These are phyloP conservation scores for Boeremia exigua DNA, from an alignment of 2,329 filamentous ascomycete genomes.

Conservation along the genomic window DNA sequence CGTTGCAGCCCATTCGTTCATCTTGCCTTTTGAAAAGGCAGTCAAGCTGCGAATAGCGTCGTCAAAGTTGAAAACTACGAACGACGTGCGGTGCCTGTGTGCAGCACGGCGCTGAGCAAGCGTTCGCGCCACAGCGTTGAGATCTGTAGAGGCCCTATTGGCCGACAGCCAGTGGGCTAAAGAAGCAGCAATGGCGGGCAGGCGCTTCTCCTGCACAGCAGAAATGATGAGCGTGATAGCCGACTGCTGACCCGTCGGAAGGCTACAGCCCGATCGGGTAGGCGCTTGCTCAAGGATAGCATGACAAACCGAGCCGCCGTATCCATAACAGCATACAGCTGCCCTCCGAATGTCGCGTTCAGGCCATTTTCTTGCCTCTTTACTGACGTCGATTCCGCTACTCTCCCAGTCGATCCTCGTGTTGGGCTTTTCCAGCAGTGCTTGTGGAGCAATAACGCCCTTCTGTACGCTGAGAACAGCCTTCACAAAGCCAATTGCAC, in stretches of 20 bases:
- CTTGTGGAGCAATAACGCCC: conserved; percentile 35
- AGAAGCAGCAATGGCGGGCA: conserved; percentile 25
- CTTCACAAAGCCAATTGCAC: neutral
- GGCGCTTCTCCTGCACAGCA: conserved; percentile 42
- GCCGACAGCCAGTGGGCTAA: conserved; percentile 34
- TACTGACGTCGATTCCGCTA: conserved; percentile 12
- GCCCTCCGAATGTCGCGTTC: conserved; percentile 38
- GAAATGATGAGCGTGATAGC: conserved; percentile 33
- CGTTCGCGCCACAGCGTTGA: conserved; percentile 33
- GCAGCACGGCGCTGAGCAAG: conserved; percentile 42
- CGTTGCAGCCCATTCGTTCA: conserved; percentile 6
- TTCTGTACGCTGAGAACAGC: conserved; percentile 42
- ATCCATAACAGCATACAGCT: conserved; percentile 55
- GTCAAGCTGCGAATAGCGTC: conserved; percentile 30
- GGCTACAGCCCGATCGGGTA: neutral
- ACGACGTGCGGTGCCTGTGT: conserved; percentile 38
- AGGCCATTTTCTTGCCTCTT: conserved; percentile 25
- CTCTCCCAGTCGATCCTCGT: conserved; percentile 35
- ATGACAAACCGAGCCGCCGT: conserved; percentile 53
- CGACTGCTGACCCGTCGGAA: neutral
- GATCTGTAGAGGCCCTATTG: conserved; percentile 20
- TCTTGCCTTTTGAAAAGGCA: conserved; percentile 16
- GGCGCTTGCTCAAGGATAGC: conserved; percentile 50
- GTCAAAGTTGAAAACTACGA: conserved; percentile 28
- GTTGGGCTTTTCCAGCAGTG: conserved; percentile 39